These are phyloP conservation scores for Binderoboletus segoi DNA, from an alignment of 1,284 basidiomycete genomes.

Conservation along the genomic window DNA sequence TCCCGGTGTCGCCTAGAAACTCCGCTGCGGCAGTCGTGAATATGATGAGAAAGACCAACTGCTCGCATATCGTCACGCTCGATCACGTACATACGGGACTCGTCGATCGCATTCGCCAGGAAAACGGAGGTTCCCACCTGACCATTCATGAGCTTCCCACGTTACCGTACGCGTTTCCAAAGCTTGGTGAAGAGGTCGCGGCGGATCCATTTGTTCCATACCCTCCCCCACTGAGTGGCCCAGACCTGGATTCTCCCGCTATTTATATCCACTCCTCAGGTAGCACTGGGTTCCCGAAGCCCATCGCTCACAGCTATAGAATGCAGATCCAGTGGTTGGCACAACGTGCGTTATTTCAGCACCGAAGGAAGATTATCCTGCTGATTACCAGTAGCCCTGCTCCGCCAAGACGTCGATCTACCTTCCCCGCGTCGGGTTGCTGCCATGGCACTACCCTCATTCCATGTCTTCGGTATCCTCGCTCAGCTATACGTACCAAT, in stretches of 20 bases:
- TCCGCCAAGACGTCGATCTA: background rate
- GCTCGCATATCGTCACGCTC: conserved; percentile 35
- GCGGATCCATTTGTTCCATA: conserved; percentile 33
- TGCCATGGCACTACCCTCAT: conserved; percentile 29
- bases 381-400: conserved; percentile 1
- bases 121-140: background rate
- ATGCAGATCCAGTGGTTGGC: conserved; percentile 28
- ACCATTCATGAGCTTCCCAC: conserved; percentile 34
- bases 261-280: conserved; percentile 43
- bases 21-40: conserved; percentile 32
- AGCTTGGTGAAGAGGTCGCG: conserved; percentile 31
- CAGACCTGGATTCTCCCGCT: conserved; percentile 18
- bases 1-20: conserved; percentile 39
- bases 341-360: background rate
- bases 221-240: conserved; percentile 11
- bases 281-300: conserved; percentile 41
- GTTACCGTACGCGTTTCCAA: conserved; percentile 32
- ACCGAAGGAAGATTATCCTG: background rate
- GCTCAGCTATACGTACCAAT: conserved; percentile 19
- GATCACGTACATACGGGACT: conserved; percentile 25
- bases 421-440: conserved; percentile 17
- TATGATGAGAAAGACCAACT: conserved; percentile 33
- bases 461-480: conserved; percentile 28
- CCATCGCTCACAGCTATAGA: conserved; percentile 31
- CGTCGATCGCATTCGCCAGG: conserved; percentile 23